A percentile compares a stretch with the other conserved stretches of the same genome.
These are phyloP conservation scores for Linum usitatissimum DNA, from an alignment of 345 rosid species.

Conservation along the genomic window DNA sequence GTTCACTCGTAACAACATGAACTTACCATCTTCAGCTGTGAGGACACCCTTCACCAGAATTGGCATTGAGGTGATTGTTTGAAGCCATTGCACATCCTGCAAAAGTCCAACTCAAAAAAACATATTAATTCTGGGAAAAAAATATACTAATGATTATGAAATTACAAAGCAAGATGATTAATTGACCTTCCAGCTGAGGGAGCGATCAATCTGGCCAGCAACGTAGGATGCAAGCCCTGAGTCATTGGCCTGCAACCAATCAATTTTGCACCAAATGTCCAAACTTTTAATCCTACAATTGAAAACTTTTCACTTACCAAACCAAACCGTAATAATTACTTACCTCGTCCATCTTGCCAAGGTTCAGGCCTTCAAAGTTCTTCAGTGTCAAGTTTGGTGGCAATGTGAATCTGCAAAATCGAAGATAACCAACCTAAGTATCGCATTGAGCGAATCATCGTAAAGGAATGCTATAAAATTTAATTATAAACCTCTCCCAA, in stretches of 20 bases:
- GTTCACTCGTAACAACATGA: neutral
- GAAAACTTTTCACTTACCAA: too few relatives aligned
- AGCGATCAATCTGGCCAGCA: constrained; percentile 68
- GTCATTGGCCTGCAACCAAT: constrained; percentile 42
- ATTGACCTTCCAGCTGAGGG: constrained; percentile 86
- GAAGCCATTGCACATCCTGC: constrained; percentile 87
- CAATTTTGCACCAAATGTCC: too few relatives aligned
- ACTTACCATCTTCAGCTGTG: constrained; percentile 79
- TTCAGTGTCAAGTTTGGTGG: constrained; percentile 69
- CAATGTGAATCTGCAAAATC: constrained; percentile 46
- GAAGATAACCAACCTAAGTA: neutral
- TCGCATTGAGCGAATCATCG: neutral
- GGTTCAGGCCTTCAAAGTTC: constrained; percentile 83
- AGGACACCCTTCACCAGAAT: constrained; percentile 91
- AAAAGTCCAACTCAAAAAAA: neutral
- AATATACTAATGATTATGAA: too few relatives aligned
- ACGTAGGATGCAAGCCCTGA: constrained; percentile 92
- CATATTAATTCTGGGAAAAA: too few relatives aligned
- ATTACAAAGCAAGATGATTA: neutral
- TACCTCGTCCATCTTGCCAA: constrained; percentile 72
- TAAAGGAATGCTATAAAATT: neutral
- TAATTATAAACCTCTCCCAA: too few relatives aligned
- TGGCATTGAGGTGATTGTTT: constrained; percentile 81
- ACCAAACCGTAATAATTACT: constrained; percentile 1
- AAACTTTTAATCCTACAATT: too few relatives aligned